Percentiles rank a stretch among this genome's conserved stretches.
Conservation (phyloP, 331 rosid genomes). For the Telfairia occidentalis region DNA sequence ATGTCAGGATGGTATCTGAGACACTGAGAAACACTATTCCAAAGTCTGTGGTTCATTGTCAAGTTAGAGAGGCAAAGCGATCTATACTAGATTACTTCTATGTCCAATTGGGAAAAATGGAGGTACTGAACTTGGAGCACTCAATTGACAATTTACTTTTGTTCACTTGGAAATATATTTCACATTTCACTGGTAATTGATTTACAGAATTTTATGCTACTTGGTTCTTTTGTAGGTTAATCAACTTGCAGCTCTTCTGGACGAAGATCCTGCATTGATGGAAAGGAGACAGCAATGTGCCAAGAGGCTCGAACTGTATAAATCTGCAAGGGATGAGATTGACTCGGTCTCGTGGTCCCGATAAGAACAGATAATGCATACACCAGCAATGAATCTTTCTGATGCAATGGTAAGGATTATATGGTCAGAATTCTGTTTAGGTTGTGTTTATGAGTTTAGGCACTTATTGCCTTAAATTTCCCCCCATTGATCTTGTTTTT, state of each 20-base stretch:
- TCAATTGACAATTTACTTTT: not conserved
- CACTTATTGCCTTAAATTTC: not conserved
- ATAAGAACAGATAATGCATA: slow-evolving; percentile 17
- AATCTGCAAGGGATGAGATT: slow-evolving; percentile 82
- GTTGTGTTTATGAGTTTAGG: not conserved
- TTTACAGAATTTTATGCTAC: slow-evolving; percentile 2
- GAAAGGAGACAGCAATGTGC: slow-evolving; percentile 66
- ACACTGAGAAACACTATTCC: slow-evolving; percentile 68
- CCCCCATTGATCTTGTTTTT: not conserved
- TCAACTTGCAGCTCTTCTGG: slow-evolving; percentile 52
- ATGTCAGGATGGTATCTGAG: slow-evolving; percentile 67
- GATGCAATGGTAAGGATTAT: not conserved
- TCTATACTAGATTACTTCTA: slow-evolving; percentile 63
- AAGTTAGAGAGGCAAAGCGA: slow-evolving; percentile 62
- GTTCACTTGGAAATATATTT: not conserved
- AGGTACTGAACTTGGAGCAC: slow-evolving; percentile 31
- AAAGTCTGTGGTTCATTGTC: slow-evolving; percentile 88
- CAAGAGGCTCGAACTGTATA: slow-evolving; percentile 63
- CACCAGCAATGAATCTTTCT: not conserved
- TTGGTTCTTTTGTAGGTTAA: slow-evolving; percentile 34
- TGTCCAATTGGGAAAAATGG: slow-evolving; percentile 44
- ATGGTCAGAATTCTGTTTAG: not conserved
- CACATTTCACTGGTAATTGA: not conserved
- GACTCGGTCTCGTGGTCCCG: slow-evolving; percentile 70
- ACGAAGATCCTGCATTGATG: slow-evolving; percentile 47